Base-by-base conservation (phyloP, 2,329 filamentous ascomycete genomes). In the Falciphora oryzae region DNA sequence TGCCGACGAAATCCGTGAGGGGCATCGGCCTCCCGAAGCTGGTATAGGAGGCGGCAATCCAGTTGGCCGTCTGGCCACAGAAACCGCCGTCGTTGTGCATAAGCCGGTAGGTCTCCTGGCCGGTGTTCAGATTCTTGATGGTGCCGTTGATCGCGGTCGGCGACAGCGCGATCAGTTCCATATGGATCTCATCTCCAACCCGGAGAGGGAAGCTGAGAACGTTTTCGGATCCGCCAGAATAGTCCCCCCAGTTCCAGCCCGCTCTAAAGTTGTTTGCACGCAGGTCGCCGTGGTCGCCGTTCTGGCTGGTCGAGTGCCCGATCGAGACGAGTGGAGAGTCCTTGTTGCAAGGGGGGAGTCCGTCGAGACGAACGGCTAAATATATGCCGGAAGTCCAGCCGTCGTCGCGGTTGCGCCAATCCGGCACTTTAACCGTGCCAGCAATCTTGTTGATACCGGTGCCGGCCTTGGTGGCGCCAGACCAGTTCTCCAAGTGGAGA, bases 51-150 rank as follows among this genome's bases (percentile, higher is more conserved):
- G 72, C 71, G 44, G 72, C 64, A 28, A 74, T 70, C 71, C 72
- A 73, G 61, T 72, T 71, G 56, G 69, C 69, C 61, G 72, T 71
- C 59, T 62, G 25, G 31, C 70, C 69, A 56, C 70, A 70, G 28
- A 73, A 69, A 29, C 35, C 27, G 35, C 16, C 29, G 57, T 66
- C 22, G 66, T 62, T 31, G 18, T 25, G 28, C 70, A 83, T 83
- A 4, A 75, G 78, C 73, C 87, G 80, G 27, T 77, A 79, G 31
- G 82, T 83, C 6, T 71, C 78, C 69, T 80, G 71, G 31, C 83
- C 83, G 6, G 77, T 84, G 13, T 61, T 59, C 8, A 62, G 32
- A 58, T 67, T 67, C 29, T 67, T 61, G 53, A 67, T 64, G 14
- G 63, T 66, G 63, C 66, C 66, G 11, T 62, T 64, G n/a, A 67